Percentiles rank a stretch among this genome's conserved stretches.
Evolutionary conservation across 192 early-diverging fungal genomes (phyloP).

Genomic region (Coemansia sp.): DNA sequence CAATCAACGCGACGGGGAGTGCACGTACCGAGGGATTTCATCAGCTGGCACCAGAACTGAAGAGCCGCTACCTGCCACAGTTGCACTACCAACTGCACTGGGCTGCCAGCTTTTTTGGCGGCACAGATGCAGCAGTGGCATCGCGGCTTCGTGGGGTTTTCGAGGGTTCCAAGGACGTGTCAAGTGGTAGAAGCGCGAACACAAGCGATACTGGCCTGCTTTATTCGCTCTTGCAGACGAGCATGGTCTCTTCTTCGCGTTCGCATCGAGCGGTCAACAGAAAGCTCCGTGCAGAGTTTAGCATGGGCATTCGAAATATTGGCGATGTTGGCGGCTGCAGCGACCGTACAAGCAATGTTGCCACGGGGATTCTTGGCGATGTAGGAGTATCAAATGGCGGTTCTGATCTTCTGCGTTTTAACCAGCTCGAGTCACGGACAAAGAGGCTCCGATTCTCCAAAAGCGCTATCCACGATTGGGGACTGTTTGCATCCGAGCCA

Average conservation of each 20-base stretch:
- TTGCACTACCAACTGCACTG: constrained; percentile 51
- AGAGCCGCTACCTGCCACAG: constrained; percentile 65
- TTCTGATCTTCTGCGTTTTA: constrained; percentile 85
- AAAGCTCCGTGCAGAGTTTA: constrained; percentile 54
- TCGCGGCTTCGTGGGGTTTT: constrained; percentile 50
- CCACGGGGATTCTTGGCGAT: constrained; percentile 6
- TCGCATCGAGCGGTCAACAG: constrained; percentile 69
- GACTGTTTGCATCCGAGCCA: constrained; percentile 92
- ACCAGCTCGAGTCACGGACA: constrained; percentile 88
- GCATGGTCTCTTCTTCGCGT: constrained; percentile 59
- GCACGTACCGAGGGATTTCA: constrained; percentile 85
- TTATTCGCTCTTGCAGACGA: constrained; percentile 42
- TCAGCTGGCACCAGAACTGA: constrained; percentile 63
- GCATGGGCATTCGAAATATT: constrained; percentile 62
- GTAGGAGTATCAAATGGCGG: constrained; percentile 11
- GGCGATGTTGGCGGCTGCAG: constrained; percentile 25
- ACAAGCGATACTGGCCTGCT: constrained; percentile 30
- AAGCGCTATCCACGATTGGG: constrained; percentile 98
- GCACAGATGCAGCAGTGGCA: constrained; percentile 45
- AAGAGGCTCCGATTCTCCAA: constrained; percentile 90
- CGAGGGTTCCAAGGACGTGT: constrained; percentile 12
- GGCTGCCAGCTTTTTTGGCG: constrained; percentile 53
- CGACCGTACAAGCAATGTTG: constrained; percentile 13
- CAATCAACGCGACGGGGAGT: constrained; percentile 64
- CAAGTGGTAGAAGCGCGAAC: constrained; percentile 8